Conservation (phyloP, 768 basidiomycete species). For the Macrolepiota albuminosa region DNA sequence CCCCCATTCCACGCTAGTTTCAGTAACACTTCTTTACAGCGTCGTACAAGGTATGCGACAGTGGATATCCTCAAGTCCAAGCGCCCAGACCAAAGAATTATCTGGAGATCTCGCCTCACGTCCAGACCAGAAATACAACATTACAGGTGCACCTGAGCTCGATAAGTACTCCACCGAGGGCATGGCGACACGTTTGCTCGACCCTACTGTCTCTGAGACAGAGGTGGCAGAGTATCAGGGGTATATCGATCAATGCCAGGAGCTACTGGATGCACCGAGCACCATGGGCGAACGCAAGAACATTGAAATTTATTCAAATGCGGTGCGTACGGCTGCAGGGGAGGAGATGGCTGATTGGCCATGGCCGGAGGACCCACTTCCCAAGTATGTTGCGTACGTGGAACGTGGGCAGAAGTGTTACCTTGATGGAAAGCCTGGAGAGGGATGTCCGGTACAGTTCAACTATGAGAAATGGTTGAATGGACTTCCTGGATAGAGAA, state of each 20-base stretch:
- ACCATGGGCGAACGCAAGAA: constrained; percentile 54
- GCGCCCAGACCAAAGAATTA: constrained; percentile 34
- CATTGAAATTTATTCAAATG: constrained; percentile 47
- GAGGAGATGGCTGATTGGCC: constrained; percentile 26
- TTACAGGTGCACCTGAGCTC: constrained; percentile 23
- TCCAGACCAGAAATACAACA: constrained; percentile 30
- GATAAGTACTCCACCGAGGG: constrained; percentile 51
- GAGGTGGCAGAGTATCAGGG: constrained; percentile 74
- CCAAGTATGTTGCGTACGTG: constrained; percentile 42
- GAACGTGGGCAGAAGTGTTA: constrained; percentile 34
- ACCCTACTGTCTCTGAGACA: constrained; percentile 57
- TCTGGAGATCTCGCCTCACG: constrained; percentile 30
- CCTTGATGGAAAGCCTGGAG: constrained; percentile 29
- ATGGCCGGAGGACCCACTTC: constrained; percentile 34
- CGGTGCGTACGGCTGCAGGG: constrained; percentile 47
- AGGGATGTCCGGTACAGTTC: constrained; percentile 30
- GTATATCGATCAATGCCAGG: constrained; percentile 75
- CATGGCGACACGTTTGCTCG: constrained; percentile 52
- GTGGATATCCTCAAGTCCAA: constrained; percentile 63
- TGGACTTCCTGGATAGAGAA: constrained; percentile 1
- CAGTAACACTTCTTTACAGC: constrained; percentile 26
- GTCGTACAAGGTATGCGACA: constrained; percentile 75
- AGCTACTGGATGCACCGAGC: constrained; percentile 54
- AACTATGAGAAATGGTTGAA: constrained; percentile 43
- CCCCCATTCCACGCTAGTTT: not conserved